phyloP scores from a whole-genome alignment of 768 basidiomycete genomes.

The Trametes sanguinea region DNA sequence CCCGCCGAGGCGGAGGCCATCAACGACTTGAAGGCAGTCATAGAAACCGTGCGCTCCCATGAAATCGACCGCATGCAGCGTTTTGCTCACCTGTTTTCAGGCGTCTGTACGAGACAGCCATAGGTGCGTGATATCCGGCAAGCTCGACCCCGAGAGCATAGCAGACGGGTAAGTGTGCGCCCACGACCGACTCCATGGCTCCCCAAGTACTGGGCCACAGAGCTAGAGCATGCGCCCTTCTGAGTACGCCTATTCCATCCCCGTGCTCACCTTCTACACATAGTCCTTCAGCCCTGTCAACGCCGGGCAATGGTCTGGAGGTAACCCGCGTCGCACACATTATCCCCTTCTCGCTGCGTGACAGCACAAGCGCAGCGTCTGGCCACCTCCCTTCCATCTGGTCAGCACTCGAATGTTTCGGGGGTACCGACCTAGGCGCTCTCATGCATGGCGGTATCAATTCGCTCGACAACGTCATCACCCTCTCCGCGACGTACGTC shows the following conservation, averaged over 20 bases:
- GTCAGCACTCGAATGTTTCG: conserved; percentile 20
- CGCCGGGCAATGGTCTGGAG: conserved; percentile 7
- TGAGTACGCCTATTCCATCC: too few relatives aligned
- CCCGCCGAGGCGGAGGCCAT: conserved; percentile 9
- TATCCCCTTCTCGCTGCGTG: conserved; percentile 20
- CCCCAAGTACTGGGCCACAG: too few relatives aligned
- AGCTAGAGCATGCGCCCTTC: too few relatives aligned
- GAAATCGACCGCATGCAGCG: background rate
- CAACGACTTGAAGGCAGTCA: conserved; percentile 14
- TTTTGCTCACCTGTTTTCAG: background rate
- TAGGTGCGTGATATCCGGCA: conserved; percentile 19
- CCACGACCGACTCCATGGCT: background rate
- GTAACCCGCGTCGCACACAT: conserved; percentile 19
- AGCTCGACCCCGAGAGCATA: conserved; percentile 14
- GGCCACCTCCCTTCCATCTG: conserved; percentile 18
- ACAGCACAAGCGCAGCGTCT: conserved; percentile 9
- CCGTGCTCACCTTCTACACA: background rate
- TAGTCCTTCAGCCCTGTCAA: conserved; percentile 1
- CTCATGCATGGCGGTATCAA: conserved; percentile 23
- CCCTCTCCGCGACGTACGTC: conserved; percentile 21
- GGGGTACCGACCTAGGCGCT: conserved; percentile 11
- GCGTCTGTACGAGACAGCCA: conserved; percentile 8
- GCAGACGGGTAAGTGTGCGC: conserved; percentile 10
- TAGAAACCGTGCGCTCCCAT: conserved; percentile 3
- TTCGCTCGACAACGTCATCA: conserved; percentile 21